A percentile compares a stretch with the other conserved stretches of the same genome.
Conservation (phyloP, 2,329 filamentous ascomycete species). For the Pseudogymnoascus sp. region DNA sequence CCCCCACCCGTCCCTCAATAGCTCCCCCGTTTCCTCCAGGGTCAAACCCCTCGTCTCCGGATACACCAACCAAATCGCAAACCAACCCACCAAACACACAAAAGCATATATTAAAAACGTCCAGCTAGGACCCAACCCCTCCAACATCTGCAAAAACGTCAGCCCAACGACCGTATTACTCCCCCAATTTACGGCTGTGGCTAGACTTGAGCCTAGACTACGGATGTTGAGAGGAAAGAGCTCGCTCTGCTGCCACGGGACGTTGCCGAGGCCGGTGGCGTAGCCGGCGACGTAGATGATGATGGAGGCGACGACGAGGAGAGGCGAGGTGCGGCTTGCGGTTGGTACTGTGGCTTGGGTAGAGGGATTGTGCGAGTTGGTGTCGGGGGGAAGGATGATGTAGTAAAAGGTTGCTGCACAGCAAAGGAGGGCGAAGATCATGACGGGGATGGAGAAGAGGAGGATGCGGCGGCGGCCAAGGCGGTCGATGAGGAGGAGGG, state of each 20-base stretch:
- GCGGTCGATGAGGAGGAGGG: conserved; percentile 67
- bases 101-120: conserved; percentile 75
- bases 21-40: conserved; percentile 66
- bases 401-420: conserved; percentile 66
- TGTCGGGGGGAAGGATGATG: conserved; percentile 34
- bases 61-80: conserved; percentile 63
- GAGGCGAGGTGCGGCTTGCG: conserved; percentile 32
- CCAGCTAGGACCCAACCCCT: conserved; percentile 59
- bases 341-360: conserved; percentile 19
- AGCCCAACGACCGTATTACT: conserved; percentile 79
- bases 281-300: conserved; percentile 79
- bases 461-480: conserved; percentile 73
- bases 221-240: conserved; percentile 73
- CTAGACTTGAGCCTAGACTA: conserved; percentile 60
- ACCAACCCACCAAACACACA: conserved; percentile 61
- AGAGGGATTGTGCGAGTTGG: conserved; percentile 22
- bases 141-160: conserved; percentile 84
- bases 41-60: conserved; percentile 77
- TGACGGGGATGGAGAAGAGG: conserved; percentile 74
- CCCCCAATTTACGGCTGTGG: conserved; percentile 79
- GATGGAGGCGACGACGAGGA: conserved; percentile 63
- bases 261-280: conserved; percentile 79
- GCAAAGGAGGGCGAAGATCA: conserved; percentile 63
- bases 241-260: conserved; percentile 95
- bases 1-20: conserved; percentile 68